Evolutionary conservation across 192 early-diverging fungal genomes (phyloP).

Genomic region (Coemansia sp.): DNA sequence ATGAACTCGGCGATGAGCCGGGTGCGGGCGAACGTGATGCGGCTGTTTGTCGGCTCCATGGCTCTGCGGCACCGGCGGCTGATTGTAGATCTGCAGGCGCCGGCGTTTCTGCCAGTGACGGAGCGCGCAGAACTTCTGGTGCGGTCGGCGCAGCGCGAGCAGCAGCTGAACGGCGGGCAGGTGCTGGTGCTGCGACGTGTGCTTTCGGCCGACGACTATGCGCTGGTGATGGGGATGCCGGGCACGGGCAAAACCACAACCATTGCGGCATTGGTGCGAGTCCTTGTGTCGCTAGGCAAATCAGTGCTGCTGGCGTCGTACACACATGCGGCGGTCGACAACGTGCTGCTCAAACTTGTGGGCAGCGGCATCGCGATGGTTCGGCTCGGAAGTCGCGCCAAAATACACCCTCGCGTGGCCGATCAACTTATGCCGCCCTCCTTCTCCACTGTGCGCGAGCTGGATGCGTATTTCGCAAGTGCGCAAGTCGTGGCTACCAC

Average conservation of each 20-base stretch:
- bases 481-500: conserved; percentile 81
- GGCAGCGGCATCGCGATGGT: conserved; percentile 63
- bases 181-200: conserved; percentile 66
- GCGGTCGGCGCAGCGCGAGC: conserved; percentile 15
- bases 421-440: conserved; percentile 30
- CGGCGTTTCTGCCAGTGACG: conserved; percentile 56
- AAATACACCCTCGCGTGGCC: conserved; percentile 59
- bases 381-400: conserved; percentile 69
- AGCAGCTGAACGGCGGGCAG: conserved; percentile 72
- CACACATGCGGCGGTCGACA: conserved; percentile 92
- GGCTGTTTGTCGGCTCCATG: conserved; percentile 61
- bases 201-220: conserved; percentile 79
- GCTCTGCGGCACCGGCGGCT: conserved; percentile 61
- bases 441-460: conserved; percentile 60
- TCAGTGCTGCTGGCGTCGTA: conserved; percentile 85
- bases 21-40: conserved; percentile 74
- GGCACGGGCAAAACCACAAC: conserved; percentile 96
- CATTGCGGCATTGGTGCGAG: conserved; percentile 72
- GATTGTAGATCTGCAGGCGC: conserved; percentile 78
- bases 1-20: conserved; percentile 65
- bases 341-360: conserved; percentile 84
- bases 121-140: conserved; percentile 20
- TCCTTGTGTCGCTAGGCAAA: conserved; percentile 67
- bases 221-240: conserved; percentile 92
- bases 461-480: conserved; percentile 61